Base-by-base conservation (phyloP, 306 rosid genomes). In the Dicorynia guianensis region DNA sequence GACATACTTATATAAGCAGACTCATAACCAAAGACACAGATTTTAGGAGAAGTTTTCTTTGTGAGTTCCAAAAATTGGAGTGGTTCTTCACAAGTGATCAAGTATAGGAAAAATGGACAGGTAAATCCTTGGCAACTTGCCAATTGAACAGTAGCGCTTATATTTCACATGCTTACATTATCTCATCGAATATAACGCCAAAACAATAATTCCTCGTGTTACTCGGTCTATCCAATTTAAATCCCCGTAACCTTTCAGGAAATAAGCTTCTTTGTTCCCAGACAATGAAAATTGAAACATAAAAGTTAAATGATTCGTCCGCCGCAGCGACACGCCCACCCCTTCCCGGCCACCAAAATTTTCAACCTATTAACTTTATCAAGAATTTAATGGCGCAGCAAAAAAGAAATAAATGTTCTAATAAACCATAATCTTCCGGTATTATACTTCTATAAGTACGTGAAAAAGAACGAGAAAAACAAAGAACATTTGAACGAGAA, bases 201-300 rank as follows among this genome's bases (percentile, higher is more conserved):
- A 62, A 52, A 20, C 7, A 20, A 79, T 18, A 25, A 50, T 43
- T 44, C 30, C 46, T n/a, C 33, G 4, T 34, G 48, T 0, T 12
- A 46, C 60, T 54, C 19, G 49, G 53, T 20, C 57, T 0, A 69
- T 19, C n/a, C 6, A 40, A 25, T 25, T 25, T 25, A 25, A 25
- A 25, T 25, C 30, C 30, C 30, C 30, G 30, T 40, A 40, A 2
- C 11, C 52, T 46, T 3, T 46, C 11, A 8, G 52, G n/a, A 46
- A 46, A 13, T 46, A 15, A 74, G 72, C 77, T 39, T 60, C 67
- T 20, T 47, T 14, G 11, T 46, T 69, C 57, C 59, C 79, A 3
- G 53, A 52, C 78, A 40, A 79, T 11, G 47, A 80, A 74, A 67
- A 61, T 49, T 34, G n/a, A 50, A 48, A 67, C 53, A n/a, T n/a